Evolutionary conservation across 129 eudicot species (phyloP).

Genomic region (Tagetes erecta): DNA sequence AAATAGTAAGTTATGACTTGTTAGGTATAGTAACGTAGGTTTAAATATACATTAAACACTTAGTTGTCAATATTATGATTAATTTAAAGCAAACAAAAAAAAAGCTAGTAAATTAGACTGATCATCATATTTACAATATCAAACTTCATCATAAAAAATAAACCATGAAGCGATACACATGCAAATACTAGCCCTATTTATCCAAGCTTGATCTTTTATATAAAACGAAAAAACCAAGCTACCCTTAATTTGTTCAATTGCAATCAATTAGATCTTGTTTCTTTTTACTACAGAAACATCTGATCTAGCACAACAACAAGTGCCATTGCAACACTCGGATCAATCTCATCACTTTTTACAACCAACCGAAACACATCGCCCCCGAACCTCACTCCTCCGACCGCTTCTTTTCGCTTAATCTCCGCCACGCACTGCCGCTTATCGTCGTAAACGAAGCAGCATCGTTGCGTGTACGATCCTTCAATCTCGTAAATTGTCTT

Average conservation of each 20-base stretch:
- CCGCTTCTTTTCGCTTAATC: conserved; percentile 52
- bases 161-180: conserved; percentile 15
- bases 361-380: conserved; percentile 56
- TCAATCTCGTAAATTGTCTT: conserved; percentile 55
- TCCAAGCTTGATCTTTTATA: conserved; percentile 40
- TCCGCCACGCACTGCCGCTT: conserved; percentile 46
- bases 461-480: conserved; percentile 48
- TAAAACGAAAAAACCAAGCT: conserved; percentile 41
- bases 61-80: no score
- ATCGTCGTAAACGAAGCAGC: conserved; percentile 37
- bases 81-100: not conserved
- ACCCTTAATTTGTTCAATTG: not conserved
- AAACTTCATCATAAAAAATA: not conserved
- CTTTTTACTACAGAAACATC: conserved; percentile 24
- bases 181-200: conserved; percentile 7
- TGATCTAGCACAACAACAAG: conserved; percentile 59
- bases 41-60: no score
- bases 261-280: conserved; percentile 18
- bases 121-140: conserved; percentile 8
- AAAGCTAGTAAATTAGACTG: not conserved
- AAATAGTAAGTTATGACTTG: no score
- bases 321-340: conserved; percentile 69
- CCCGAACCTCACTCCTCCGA: conserved; percentile 48
- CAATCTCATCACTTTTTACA: conserved; percentile 35
- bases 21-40: no score